Evolutionary conservation across 305 asterid genomes (phyloP).

Genomic region (Nicotiana rustica): DNA sequence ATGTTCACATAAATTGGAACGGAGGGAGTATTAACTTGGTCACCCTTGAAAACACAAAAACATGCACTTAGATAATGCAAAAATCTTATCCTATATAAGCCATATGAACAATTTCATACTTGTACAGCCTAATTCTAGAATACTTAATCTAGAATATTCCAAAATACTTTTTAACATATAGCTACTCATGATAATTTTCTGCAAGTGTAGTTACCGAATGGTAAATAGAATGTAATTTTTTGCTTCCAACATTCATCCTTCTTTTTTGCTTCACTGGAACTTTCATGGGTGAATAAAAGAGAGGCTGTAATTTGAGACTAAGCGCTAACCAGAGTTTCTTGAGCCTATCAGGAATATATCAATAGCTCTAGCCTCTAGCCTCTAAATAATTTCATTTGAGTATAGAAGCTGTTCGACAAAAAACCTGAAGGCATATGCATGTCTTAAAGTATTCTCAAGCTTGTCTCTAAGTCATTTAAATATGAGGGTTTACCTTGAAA

Average conservation of each 20-base stretch:
- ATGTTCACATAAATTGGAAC: no score
- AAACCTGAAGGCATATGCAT: conserved; percentile 9
- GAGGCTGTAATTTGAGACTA: neutral
- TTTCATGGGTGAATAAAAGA: neutral
- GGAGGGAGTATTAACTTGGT: no score
- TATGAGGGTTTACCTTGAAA: neutral
- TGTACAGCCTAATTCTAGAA: no score
- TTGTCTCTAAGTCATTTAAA: neutral
- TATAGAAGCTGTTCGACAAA: neutral
- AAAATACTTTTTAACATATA: no score
- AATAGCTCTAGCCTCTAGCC: neutral
- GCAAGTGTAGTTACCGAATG: no score
- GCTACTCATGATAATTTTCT: no score
- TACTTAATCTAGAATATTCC: no score
- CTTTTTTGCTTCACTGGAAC: neutral
- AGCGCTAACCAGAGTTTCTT: neutral
- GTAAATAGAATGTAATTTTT: no score
- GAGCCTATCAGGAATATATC: conserved; percentile 14
- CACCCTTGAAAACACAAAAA: no score
- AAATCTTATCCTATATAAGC: no score
- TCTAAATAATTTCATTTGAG: neutral
- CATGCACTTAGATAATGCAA: no score
- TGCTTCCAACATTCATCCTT: neutral
- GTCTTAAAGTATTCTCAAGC: neutral
- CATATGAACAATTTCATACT: no score